phyloP scores from a whole-genome alignment of 2,329 filamentous ascomycete genomes.

The Thelonectria blattea region DNA sequence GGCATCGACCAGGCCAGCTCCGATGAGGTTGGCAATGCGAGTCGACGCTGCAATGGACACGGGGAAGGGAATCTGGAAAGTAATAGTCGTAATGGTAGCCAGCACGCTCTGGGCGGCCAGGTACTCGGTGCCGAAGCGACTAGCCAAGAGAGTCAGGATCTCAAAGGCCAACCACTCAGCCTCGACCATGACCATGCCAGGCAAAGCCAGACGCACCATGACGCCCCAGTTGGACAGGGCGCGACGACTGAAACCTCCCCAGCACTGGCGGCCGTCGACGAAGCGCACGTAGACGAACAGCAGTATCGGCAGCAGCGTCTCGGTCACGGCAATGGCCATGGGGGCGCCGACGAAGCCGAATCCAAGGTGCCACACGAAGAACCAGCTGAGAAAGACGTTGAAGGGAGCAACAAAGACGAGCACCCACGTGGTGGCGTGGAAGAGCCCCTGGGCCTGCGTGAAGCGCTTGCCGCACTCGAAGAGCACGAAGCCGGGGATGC shows the following conservation, averaged over 20 bases:
- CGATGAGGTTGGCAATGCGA: conserved; percentile 89
- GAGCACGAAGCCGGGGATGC: conserved; percentile 76
- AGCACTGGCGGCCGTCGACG: conserved; percentile 77
- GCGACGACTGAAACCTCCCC: conserved; percentile 77
- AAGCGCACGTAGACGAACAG: conserved; percentile 80
- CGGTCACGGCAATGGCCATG: conserved; percentile 78
- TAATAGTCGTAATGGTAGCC: conserved; percentile 76
- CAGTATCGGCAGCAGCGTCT: conserved; percentile 77
- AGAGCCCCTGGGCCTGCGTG: conserved; percentile 82
- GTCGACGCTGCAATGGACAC: conserved; percentile 88
- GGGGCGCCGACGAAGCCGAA: conserved; percentile 82
- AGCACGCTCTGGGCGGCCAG: conserved; percentile 90
- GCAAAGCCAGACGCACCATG: conserved; percentile 87
- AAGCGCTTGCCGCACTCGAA: conserved; percentile 84
- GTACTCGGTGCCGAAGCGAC: conserved; percentile 77
- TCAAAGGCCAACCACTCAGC: conserved; percentile 95
- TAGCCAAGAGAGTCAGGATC: conserved; percentile 81
- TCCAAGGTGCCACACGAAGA: conserved; percentile 74
- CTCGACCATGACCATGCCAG: conserved; percentile 91
- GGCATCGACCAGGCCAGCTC: conserved; percentile 79
- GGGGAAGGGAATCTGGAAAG: conserved; percentile 92
- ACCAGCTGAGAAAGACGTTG: conserved; percentile 79
- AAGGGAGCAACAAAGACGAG: conserved; percentile 77
- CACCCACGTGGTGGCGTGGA: conserved; percentile 78
- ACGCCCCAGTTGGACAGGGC: conserved; percentile 76